Conservation (phyloP, 2,329 filamentous ascomycete species). For the Cytospora schulzeri region DNA sequence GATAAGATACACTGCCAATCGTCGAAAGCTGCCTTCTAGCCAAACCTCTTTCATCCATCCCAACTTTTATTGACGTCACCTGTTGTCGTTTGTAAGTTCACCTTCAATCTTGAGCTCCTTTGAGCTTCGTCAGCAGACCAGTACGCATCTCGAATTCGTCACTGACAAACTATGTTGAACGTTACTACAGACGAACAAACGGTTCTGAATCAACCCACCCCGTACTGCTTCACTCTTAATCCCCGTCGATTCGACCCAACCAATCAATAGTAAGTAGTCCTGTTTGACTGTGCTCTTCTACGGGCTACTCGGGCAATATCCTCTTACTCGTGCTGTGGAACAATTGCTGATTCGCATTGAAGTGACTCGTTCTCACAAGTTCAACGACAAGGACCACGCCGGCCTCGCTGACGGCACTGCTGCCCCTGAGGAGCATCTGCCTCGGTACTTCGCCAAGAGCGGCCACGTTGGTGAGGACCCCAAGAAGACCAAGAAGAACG, state of each 20-base stretch:
- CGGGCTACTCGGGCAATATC: background rate
- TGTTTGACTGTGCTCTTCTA: background rate
- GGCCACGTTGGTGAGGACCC: slow-evolving; percentile 82
- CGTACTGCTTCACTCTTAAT: slow-evolving; percentile 6
- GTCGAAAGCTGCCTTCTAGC: background rate
- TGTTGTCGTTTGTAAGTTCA: slow-evolving; percentile 11
- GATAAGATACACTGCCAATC: background rate
- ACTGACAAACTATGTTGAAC: slow-evolving; percentile 11
- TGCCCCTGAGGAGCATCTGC: slow-evolving; percentile 70
- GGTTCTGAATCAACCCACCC: slow-evolving; percentile 2
- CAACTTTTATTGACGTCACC: slow-evolving; percentile 16
- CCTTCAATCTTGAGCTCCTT: slow-evolving; percentile 1
- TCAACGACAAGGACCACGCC: slow-evolving; percentile 88
- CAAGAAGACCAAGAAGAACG: slow-evolving; percentile 96
- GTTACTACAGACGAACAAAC: slow-evolving; percentile 10
- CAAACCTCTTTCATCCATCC: background rate
- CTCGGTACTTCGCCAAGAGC: slow-evolving; percentile 90
- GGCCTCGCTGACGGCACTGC: slow-evolving; percentile 75
- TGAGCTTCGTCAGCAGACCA: background rate
- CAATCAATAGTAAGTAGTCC: slow-evolving; percentile 16
- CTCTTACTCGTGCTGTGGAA: background rate
- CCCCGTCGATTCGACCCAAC: slow-evolving; percentile 2
- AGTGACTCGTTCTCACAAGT: slow-evolving; percentile 99
- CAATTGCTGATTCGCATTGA: slow-evolving; percentile 9
- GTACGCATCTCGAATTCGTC: slow-evolving; percentile 1